These are phyloP conservation scores for Chytridiales sp. DNA, from an alignment of 371 early-diverging fungal genomes.

Conservation along the genomic window DNA sequence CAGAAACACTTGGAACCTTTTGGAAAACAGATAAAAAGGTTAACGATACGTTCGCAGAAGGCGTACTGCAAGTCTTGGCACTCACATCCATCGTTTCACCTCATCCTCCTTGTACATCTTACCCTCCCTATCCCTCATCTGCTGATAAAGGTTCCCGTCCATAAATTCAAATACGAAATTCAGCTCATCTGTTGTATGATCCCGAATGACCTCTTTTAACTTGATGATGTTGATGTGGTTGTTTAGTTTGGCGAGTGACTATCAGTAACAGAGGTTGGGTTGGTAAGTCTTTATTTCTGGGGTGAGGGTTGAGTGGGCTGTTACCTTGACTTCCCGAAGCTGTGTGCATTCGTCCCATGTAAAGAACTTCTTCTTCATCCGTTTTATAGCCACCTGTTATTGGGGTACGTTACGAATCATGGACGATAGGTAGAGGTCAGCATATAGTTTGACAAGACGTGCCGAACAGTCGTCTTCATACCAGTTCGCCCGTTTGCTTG, in stretches of 20 bases:
- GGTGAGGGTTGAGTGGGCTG: not conserved
- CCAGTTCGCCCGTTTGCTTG: slow-evolving; percentile 67
- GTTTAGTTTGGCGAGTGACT: slow-evolving; percentile 66
- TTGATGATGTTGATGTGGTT: slow-evolving; percentile 81
- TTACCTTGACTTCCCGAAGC: slow-evolving; percentile 73
- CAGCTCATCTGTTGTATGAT: slow-evolving; percentile 65
- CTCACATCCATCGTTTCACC: slow-evolving; percentile 52
- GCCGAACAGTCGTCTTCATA: too few relatives aligned
- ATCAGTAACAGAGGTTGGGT: not conserved
- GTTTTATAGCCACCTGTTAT: slow-evolving; percentile 90
- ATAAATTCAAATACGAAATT: slow-evolving; percentile 91
- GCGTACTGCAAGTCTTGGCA: slow-evolving; percentile 42
- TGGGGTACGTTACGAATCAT: too few relatives aligned
- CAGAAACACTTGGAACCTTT: slow-evolving; percentile 78
- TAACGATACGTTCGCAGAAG: not conserved
- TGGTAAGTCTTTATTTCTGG: not conserved
- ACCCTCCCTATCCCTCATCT: slow-evolving; percentile 70
- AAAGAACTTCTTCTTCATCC: slow-evolving; percentile 87
- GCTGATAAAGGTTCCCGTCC: slow-evolving; percentile 91
- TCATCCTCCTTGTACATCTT: slow-evolving; percentile 52
- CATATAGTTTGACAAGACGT: too few relatives aligned
- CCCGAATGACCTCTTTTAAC: slow-evolving; percentile 77
- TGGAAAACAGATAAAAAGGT: slow-evolving; percentile 18
- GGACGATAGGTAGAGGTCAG: too few relatives aligned
- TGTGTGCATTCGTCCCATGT: slow-evolving; percentile 73